A percentile compares a stretch with the other conserved stretches of the same genome.
Evolutionary conservation across 805 yeast genomes (phyloP).

Genomic region (Yarrowia sp.): DNA sequence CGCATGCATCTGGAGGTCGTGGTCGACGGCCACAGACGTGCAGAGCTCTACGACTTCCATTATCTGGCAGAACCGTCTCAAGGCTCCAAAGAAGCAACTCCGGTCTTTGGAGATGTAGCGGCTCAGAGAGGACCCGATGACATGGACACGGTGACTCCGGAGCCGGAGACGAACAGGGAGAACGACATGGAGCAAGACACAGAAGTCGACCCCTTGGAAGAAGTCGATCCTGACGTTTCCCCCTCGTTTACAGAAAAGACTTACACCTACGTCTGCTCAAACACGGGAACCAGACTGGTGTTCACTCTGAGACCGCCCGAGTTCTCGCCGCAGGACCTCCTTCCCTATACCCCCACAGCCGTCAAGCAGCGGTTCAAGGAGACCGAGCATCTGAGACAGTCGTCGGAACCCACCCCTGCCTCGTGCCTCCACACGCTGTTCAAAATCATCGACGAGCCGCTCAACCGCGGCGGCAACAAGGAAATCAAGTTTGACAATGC

Average conservation of each 20-base stretch:
- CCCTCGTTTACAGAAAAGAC: background rate
- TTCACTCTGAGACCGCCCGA: slow-evolving; percentile 45
- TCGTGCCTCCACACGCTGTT: slow-evolving; percentile 67
- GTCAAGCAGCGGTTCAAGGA: slow-evolving; percentile 61
- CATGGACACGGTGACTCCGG: slow-evolving; percentile 20
- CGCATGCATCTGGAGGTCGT: slow-evolving; percentile 44
- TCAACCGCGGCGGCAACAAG: slow-evolving; percentile 58
- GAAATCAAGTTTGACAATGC: slow-evolving; percentile 63
- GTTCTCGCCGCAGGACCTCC: slow-evolving; percentile 57
- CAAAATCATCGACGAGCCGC: slow-evolving; percentile 72
- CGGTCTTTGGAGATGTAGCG: background rate
- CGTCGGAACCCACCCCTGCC: slow-evolving; percentile 58
- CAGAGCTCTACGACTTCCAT: slow-evolving; percentile 26
- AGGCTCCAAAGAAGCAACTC: slow-evolving; percentile 14
- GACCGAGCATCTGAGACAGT: slow-evolving; percentile 45
- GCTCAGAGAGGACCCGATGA: slow-evolving; percentile 3
- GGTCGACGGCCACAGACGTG: slow-evolving; percentile 25
- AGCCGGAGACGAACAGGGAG: background rate
- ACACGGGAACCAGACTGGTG: slow-evolving; percentile 42
- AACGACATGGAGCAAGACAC: no score
- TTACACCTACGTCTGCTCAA: slow-evolving; percentile 42
- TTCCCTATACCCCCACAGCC: slow-evolving; percentile 56
- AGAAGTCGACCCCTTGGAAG: background rate
- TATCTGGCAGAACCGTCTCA: background rate
- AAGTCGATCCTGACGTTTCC: slow-evolving; percentile 7